Evolutionary conservation across 2,329 filamentous ascomycete genomes (phyloP), one percentile per base, ranked within the genome.

Genomic region (Acephala macrosclerotiorum): DNA sequence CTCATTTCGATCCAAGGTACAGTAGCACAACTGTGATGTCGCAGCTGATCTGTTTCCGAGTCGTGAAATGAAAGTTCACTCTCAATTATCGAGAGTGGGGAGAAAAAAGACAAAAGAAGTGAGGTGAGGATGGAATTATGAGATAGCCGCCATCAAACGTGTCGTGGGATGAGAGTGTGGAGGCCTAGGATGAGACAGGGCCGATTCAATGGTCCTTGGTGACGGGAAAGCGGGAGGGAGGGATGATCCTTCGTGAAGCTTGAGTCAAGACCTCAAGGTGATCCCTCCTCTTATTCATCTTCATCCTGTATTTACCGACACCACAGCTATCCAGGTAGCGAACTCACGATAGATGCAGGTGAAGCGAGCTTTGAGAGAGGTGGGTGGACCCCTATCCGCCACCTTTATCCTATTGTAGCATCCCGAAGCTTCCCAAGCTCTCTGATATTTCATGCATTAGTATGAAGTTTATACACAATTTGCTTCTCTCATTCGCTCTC

Each of bases 381-480:
- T 22, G 20, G 18, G 22, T 20, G 6, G 18, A 22, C 4, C 12
- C 9, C 3, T 22, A 49, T 9, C 11, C 2, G 4, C 45, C 11
- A 20, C 45, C n/a, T n/a, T n/a, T n/a, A n/a, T n/a, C n/a, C n/a
- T n/a, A n/a, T n/a, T n/a, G n/a, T n/a, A n/a, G n/a, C n/a, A n/a
- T n/a, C n/a, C n/a, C n/a, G n/a, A n/a, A n/a, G n/a, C n/a, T 49
- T 18, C 4, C 7, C 20, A 49, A 20, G 18, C n/a, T 4, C 18
- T 12, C 9, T 16, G 5, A 33, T 55, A 55, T 55, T 55, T 55
- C 51, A 55, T 55, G 51, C 51, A 55, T 55, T 55, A 55, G 51
- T n/a, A 33, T 2, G 20, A 55, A 55, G 25, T 55, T 22, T 29
- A 55, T 55, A 55, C n/a, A 20, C 47, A 7, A 22, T 4, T 51